Conservation (phyloP, 306 rosid genomes). For the Fragaria vesca region DNA sequence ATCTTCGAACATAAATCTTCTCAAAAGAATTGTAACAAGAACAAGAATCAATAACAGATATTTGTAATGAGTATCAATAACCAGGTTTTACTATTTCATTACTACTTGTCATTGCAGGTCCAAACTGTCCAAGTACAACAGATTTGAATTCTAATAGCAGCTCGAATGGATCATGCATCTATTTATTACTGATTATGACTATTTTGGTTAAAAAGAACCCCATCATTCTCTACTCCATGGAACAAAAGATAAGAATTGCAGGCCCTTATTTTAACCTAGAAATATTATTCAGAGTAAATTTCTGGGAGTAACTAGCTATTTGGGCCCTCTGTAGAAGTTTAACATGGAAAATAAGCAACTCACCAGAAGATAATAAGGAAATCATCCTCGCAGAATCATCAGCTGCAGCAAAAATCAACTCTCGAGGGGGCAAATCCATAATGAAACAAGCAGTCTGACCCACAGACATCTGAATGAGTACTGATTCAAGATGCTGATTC, state of each 20-base stretch:
- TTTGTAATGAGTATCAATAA: slow-evolving; percentile 3
- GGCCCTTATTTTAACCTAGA: neutral
- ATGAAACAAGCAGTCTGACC: slow-evolving; percentile 73
- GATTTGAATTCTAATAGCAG: neutral
- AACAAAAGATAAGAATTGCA: neutral
- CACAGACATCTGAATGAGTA: slow-evolving; percentile 69
- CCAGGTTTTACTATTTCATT: neutral
- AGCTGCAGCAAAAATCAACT: slow-evolving; percentile 72
- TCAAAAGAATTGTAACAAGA: neutral
- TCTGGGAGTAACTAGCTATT: slow-evolving; percentile 8
- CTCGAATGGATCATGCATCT: neutral
- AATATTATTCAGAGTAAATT: neutral
- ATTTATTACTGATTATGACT: slow-evolving; percentile 8
- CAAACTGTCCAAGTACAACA: neutral
- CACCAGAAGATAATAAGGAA: slow-evolving; percentile 66
- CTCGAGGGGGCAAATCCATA: slow-evolving; percentile 44
- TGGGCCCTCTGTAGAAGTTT: slow-evolving; percentile 1
- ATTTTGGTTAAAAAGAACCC: neutral
- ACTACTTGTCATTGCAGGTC: neutral
- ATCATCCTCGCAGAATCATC: slow-evolving; percentile 46
- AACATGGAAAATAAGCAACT: slow-evolving; percentile 47
- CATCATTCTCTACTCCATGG: neutral
- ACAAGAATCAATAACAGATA: neutral
- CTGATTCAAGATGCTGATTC: slow-evolving; percentile 57
- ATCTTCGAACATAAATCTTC: slow-evolving; percentile 3